These are phyloP conservation scores for Moniliophthora roreri DNA, from an alignment of 1,284 basidiomycete genomes.

Conservation along the genomic window DNA sequence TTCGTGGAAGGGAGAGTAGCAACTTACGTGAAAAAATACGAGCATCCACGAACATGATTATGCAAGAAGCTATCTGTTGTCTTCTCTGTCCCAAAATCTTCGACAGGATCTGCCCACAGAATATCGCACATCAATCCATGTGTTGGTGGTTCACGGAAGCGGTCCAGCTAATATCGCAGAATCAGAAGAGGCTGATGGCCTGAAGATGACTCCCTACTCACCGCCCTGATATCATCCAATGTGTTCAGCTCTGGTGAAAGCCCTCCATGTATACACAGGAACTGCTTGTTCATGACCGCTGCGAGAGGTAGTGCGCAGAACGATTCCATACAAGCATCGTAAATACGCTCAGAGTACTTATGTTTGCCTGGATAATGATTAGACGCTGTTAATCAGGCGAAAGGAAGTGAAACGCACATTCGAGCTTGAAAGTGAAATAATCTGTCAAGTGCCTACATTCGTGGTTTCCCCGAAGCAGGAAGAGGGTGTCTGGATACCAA, in stretches of 20 bases:
- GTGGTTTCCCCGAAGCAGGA: slow-evolving; percentile 90
- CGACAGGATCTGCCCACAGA: slow-evolving; percentile 92
- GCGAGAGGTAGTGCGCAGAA: slow-evolving; percentile 92
- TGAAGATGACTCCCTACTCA: slow-evolving; percentile 33
- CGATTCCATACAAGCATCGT: slow-evolving; percentile 91
- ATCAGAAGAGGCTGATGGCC: not conserved
- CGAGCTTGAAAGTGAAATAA: slow-evolving; percentile 89
- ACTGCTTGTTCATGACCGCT: slow-evolving; percentile 97
- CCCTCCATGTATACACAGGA: slow-evolving; percentile 94
- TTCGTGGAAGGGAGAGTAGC: not conserved
- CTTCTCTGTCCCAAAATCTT: slow-evolving; percentile 93
- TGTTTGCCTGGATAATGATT: slow-evolving; percentile 67
- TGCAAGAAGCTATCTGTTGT: slow-evolving; percentile 85
- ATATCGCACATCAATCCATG: slow-evolving; percentile 95
- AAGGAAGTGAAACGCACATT: slow-evolving; percentile 57
- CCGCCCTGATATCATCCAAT: slow-evolving; percentile 83
- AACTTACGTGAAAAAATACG: slow-evolving; percentile 90
- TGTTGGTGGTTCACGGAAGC: slow-evolving; percentile 94
- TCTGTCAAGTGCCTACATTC: slow-evolving; percentile 88
- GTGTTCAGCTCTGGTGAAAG: slow-evolving; percentile 90
- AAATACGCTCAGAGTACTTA: slow-evolving; percentile 90
- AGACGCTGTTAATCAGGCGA: not conserved
- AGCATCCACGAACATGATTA: slow-evolving; percentile 94
- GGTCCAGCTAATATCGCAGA: slow-evolving; percentile 66
- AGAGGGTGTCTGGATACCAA: slow-evolving; percentile 90